phyloP scores from a whole-genome alignment of 2,329 filamentous ascomycete species.

The Pseudogymnoascus sp. region DNA sequence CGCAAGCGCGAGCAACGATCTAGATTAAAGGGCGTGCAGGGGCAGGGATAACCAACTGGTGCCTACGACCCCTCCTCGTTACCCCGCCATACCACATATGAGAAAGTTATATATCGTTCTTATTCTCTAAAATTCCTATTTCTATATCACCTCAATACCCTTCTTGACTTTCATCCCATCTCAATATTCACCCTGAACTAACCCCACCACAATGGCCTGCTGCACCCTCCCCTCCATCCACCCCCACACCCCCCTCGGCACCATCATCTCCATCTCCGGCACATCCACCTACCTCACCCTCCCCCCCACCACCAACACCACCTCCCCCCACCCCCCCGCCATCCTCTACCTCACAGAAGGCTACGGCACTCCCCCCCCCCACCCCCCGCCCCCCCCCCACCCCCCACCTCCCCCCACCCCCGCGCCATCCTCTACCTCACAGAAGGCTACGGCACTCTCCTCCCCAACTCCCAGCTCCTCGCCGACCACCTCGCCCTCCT shows the following conservation, averaged over 20 bases:
- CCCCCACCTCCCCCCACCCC: background rate
- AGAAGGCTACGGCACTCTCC: background rate
- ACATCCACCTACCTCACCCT: slow-evolving; percentile 2
- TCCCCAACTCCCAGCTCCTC: slow-evolving; percentile 15
- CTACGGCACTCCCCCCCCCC: background rate
- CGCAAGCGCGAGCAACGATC: background rate
- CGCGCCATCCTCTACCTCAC: background rate
- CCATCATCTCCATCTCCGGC: background rate
- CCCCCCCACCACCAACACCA: background rate
- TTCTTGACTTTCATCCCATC: background rate
- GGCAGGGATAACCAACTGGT: background rate
- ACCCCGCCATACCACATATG: background rate
- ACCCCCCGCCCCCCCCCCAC: slow-evolving; percentile 16
- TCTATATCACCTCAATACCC: background rate
- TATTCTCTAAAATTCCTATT: background rate
- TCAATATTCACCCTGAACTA: background rate
- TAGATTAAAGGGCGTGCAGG: background rate
- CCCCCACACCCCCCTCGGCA: background rate
- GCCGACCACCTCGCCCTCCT: slow-evolving; percentile 16
- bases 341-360: background rate
- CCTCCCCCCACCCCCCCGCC: background rate
- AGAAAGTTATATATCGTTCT: slow-evolving; percentile 1
- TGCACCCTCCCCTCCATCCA: background rate
- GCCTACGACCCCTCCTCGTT: background rate
- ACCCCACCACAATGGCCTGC: background rate